Evolutionary conservation across 1,284 basidiomycete genomes (phyloP).

Genomic region (Ustilago lituana): DNA sequence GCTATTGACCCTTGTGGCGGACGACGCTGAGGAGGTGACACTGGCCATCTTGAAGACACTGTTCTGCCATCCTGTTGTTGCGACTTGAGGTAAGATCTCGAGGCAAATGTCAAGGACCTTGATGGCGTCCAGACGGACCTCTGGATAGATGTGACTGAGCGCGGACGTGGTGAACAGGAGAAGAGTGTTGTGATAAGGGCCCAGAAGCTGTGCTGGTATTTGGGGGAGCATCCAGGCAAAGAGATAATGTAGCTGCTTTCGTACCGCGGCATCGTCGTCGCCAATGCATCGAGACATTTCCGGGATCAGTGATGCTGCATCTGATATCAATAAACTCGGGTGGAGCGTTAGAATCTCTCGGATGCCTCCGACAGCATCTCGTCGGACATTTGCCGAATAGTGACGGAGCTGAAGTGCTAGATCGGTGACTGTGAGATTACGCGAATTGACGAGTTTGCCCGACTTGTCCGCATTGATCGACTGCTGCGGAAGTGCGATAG

Average conservation of each 20-base stretch:
- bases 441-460: constrained; percentile 40
- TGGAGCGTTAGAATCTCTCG: constrained; percentile 80
- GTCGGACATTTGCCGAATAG: constrained; percentile 79
- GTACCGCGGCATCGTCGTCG: constrained; percentile 72
- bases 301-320: constrained; percentile 76
- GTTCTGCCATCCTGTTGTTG: constrained; percentile 51
- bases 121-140: constrained; percentile 89
- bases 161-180: constrained; percentile 86
- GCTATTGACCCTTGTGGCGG: neutral
- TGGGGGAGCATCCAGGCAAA: constrained; percentile 78
- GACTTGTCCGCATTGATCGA: constrained; percentile 59
- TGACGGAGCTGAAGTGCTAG: constrained; percentile 83
- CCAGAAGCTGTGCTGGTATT: constrained; percentile 72
- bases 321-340: constrained; percentile 72
- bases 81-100: constrained; percentile 74
- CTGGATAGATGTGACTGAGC: constrained; percentile 92
- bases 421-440: constrained; percentile 79
- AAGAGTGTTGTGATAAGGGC: constrained; percentile 78
- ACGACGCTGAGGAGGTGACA: constrained; percentile 14
- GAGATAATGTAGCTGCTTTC: constrained; percentile 69
- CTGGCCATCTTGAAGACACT: constrained; percentile 29
- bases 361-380: constrained; percentile 83
- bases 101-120: constrained; percentile 82
- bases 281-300: constrained; percentile 77
- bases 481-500: constrained; percentile 54